Evolutionary conservation across 2,329 filamentous ascomycete genomes (phyloP), one percentile per base, ranked within the genome.

Genomic region (Verticillium zaregamsianum): DNA sequence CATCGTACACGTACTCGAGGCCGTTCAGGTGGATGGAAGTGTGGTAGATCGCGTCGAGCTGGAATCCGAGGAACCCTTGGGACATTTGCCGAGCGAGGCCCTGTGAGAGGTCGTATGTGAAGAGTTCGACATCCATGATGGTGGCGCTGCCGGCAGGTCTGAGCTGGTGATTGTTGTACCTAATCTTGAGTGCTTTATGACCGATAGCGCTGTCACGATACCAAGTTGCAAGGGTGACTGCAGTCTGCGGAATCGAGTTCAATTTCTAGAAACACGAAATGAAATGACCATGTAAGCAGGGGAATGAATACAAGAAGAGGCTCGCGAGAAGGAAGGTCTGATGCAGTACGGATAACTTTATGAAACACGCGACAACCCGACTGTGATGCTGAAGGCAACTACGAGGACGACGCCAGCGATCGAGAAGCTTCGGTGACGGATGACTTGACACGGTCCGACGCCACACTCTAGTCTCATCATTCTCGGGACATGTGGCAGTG

Each of bases 41-140:
- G 74, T 99, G 95, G 68, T 98, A 98, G 59, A 99, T 87, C 60
- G 95, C 95, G 74, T 98, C 94, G 58, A 97, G 91, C 59, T 84
- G 79, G 66, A 86, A 82, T 17, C 83, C 78, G 11, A 88, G 73
- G 60, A 82, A 66, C 64, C 79, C 74, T 77, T 78, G 74, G 20
- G 83, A 86, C 77, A 86, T 78, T 66, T 86, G 78, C 11, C 80
- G 78, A 15, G 84, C 84, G 52, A 87, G 68, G 23, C 84, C 84
- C n/a, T 74, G 75, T 1, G 91, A 93, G 57, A 94, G 81, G 76
- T 94, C 91, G 70, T 94, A 94, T 40, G 93, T 83, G 62, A 93
- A 88, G 32, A 94, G 80, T 69, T 91, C 82, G 58, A 94, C 88
- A 62, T 92, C 89, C 90, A 93, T 93, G 57, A 17, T 25, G 54